These are phyloP conservation scores for Phytopythium vexans DNA, from an alignment of 352 stramenopile species.

Conservation along the genomic window DNA sequence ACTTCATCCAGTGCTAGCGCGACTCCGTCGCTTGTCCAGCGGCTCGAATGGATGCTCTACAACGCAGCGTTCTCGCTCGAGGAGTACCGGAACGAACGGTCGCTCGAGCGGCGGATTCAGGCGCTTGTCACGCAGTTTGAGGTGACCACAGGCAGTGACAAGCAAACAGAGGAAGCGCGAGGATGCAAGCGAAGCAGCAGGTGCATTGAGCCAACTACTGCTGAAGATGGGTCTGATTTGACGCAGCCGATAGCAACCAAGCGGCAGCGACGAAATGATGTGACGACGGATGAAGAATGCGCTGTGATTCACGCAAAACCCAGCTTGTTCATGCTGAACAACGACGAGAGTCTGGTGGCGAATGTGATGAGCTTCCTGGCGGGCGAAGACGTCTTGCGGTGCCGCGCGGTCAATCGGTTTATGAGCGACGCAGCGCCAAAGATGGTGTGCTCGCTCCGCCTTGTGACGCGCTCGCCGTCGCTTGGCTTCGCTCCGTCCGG, in stretches of 20 bases:
- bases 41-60: constrained; percentile 76
- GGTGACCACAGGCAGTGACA: constrained; percentile 26
- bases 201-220: neutral
- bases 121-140: constrained; percentile 62
- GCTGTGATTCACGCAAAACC: neutral
- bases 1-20: constrained; percentile 5
- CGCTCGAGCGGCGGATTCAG: constrained; percentile 66
- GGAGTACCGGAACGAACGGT: constrained; percentile 61
- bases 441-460: constrained; percentile 38
- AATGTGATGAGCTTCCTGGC: constrained; percentile 52
- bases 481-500: constrained; percentile 22
- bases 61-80: constrained; percentile 55
- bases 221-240: no score
- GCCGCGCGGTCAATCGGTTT: constrained; percentile 42
- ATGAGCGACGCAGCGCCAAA: constrained; percentile 27
- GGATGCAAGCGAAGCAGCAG: neutral
- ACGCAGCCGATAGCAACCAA: neutral
- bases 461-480: constrained; percentile 29
- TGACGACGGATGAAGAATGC: neutral
- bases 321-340: constrained; percentile 32
- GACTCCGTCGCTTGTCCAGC: constrained; percentile 43
- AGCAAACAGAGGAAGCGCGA: constrained; percentile 4
- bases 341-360: constrained; percentile 39
- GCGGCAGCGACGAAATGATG: constrained; percentile 7
- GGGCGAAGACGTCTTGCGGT: constrained; percentile 32